Conservation (phyloP, 2,329 filamentous ascomycete genomes). For the Arthrobotrys pseudoclavata region DNA sequence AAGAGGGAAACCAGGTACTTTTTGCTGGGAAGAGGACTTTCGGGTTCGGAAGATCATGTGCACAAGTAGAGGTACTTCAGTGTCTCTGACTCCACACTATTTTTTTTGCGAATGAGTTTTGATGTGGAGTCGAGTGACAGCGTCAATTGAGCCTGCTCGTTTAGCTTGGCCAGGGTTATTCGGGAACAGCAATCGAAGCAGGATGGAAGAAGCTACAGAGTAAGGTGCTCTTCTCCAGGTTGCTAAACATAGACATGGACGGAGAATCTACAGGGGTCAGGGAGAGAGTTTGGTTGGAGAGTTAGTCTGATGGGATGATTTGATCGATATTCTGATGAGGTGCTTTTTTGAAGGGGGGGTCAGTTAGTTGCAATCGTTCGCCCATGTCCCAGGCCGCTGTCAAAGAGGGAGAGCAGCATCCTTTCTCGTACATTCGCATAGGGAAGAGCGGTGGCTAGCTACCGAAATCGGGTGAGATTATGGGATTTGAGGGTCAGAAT, state of each 20-base stretch:
- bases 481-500: constrained; percentile 39
- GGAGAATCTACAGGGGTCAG: constrained; percentile 38
- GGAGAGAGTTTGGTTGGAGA: constrained; percentile 11
- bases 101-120: constrained; percentile 34
- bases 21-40: background rate
- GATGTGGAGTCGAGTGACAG: constrained; percentile 55
- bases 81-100: constrained; percentile 47
- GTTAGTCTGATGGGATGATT: constrained; percentile 45
- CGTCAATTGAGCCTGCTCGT: constrained; percentile 53
- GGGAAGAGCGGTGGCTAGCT: constrained; percentile 47
- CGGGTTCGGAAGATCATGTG: constrained; percentile 34
- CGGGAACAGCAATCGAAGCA: constrained; percentile 59
- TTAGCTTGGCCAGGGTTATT: constrained; percentile 51
- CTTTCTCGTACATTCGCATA: constrained; percentile 55
- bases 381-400: constrained; percentile 45
- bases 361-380: constrained; percentile 32
- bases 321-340: constrained; percentile 40
- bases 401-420: constrained; percentile 47
- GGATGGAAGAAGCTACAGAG: constrained; percentile 54
- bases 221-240: constrained; percentile 43
- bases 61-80: constrained; percentile 52
- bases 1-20: constrained; percentile 27
- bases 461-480: constrained; percentile 56
- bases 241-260: constrained; percentile 56
- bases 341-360: constrained; percentile 27